Evolutionary conservation across 805 yeast species (phyloP).

Genomic region (Wickerhamomyces sydowiorum): DNA sequence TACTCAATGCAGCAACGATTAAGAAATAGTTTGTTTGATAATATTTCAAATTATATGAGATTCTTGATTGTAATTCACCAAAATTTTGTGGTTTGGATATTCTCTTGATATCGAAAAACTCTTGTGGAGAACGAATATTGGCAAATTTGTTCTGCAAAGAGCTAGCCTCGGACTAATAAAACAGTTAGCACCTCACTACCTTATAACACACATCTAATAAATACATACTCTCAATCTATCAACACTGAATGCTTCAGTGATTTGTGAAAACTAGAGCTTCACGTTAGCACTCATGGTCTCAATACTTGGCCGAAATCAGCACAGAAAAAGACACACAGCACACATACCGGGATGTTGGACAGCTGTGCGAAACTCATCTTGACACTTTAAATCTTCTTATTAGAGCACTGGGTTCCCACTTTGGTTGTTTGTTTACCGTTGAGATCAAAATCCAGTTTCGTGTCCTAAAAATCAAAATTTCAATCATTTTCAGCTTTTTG

Average conservation of each 20-base stretch:
- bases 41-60: conserved; percentile 78
- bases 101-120: conserved; percentile 87
- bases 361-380: conserved; percentile 31
- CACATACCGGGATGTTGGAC: conserved; percentile 35
- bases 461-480: too few relatives aligned
- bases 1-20: conserved; percentile 63
- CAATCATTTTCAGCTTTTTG: too few relatives aligned
- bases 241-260: conserved; percentile 42
- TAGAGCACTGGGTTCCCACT: too few relatives aligned
- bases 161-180: conserved; percentile 37
- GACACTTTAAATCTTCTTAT: too few relatives aligned
- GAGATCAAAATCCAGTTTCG: too few relatives aligned
- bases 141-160: conserved; percentile 60
- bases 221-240: conserved; percentile 39
- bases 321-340: background rate
- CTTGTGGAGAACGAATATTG: conserved; percentile 82
- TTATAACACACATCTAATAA: background rate
- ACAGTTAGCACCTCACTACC: conserved; percentile 12
- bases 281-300: conserved; percentile 1
- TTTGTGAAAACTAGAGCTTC: conserved; percentile 29
- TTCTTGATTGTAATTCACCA: conserved; percentile 84
- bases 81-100: conserved; percentile 87
- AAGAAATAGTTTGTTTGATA: conserved; percentile 82
- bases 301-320: background rate
- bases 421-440: too few relatives aligned